Percentiles rank a stretch among this genome's conserved stretches.
These are phyloP conservation scores for Aspergillus taichungensis DNA, from an alignment of 495 filamentous ascomycete species.

Conservation along the genomic window DNA sequence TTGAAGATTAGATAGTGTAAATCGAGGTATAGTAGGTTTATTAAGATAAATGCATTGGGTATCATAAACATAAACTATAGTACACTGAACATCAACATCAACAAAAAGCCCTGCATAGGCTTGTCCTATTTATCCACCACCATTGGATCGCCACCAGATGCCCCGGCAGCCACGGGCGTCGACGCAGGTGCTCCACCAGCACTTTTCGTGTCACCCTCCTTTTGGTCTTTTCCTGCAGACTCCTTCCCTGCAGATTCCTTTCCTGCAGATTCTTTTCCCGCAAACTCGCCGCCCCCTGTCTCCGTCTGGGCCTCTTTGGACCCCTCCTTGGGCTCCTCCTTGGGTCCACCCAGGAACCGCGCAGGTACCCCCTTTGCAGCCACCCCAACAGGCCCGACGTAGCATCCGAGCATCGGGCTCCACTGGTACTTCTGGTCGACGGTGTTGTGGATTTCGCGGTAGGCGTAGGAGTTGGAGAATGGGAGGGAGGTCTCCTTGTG, in stretches of 20 bases:
- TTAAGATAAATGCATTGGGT: background rate
- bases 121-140: conserved; percentile 12
- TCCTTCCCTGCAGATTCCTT: conserved; percentile 1
- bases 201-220: conserved; percentile 4
- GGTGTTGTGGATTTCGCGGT: conserved; percentile 56
- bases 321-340: conserved; percentile 10
- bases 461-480: conserved; percentile 67
- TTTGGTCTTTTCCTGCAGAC: conserved; percentile 2
- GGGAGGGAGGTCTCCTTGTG: conserved; percentile 70
- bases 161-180: background rate
- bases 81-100: conserved; percentile 6
- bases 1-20: too few relatives aligned
- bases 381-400: conserved; percentile 52
- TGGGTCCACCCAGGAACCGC: conserved; percentile 43
- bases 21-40: background rate
- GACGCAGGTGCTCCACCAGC: conserved; percentile 8
- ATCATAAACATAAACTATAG: conserved; percentile 6
- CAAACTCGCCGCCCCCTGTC: background rate
- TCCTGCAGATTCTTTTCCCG: background rate
- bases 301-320: conserved; percentile 5
- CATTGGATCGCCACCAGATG: conserved; percentile 12
- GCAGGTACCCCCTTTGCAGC: conserved; percentile 62
- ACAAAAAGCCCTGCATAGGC: background rate
- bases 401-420: conserved; percentile 68
- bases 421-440: conserved; percentile 55